A percentile compares a stretch with the other conserved stretches of the same genome.
phyloP scores from a whole-genome alignment of 2,329 filamentous ascomycete species.

The Chaetomiaceae sp. region DNA sequence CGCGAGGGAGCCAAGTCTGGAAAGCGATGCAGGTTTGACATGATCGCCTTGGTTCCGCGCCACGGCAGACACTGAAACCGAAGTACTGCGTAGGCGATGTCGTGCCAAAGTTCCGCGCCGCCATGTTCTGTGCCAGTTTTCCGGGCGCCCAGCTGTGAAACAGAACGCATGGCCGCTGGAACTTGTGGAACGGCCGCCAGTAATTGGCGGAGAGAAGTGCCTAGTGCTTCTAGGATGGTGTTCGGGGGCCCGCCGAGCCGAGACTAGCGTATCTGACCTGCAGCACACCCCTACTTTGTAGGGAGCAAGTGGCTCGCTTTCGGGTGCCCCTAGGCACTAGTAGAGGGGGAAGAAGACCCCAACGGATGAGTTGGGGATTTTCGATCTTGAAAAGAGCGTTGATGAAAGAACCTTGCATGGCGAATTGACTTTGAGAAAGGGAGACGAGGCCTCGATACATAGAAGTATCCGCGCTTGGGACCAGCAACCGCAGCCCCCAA shows the following conservation, averaged over 20 bases:
- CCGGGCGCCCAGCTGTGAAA: background rate
- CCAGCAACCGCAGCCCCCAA: no score
- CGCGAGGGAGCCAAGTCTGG: no score
- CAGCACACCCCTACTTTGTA: background rate
- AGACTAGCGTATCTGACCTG: constrained; percentile 2
- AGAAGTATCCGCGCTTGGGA: no score
- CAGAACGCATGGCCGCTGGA: background rate
- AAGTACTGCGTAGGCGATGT: background rate
- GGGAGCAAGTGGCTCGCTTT: background rate
- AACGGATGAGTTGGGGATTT: no score
- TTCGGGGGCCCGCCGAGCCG: background rate
- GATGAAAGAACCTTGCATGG: no score
- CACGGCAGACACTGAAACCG: constrained; percentile 1
- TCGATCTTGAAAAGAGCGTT: no score
- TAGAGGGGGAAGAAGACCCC: no score
- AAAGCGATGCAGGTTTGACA: no score
- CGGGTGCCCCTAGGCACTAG: no score
- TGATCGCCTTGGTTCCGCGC: no score
- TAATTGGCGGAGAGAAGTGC: background rate
- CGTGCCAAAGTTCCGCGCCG: background rate
- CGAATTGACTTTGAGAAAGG: no score
- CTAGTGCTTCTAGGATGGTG: background rate
- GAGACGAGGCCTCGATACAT: no score
- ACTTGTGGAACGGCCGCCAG: background rate
- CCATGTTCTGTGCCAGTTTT: background rate